Percentiles rank a stretch among this genome's conserved stretches.
Conservation (phyloP, 2,329 filamentous ascomycete genomes). For the Aspergillus sergii region DNA sequence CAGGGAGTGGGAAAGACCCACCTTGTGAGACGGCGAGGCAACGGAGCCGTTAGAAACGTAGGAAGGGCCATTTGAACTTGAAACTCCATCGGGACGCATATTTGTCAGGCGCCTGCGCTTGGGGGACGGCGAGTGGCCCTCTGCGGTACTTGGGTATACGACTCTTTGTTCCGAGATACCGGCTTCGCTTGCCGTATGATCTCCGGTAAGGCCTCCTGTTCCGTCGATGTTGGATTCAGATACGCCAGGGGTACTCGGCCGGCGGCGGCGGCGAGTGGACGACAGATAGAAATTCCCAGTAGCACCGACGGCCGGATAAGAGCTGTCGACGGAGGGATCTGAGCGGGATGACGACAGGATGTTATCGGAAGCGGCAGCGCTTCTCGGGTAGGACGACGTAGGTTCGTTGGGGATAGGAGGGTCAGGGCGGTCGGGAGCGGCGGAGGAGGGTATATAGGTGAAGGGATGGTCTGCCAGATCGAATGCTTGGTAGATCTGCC, state of each 20-base stretch:
- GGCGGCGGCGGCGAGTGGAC: conserved; percentile 33
- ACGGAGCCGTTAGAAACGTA: conserved; percentile 60
- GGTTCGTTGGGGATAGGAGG: conserved; percentile 56
- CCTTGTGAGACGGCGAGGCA: conserved; percentile 48
- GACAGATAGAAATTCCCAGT: conserved; percentile 17
- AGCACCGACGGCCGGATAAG: conserved; percentile 15
- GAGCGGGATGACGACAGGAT: conserved; percentile 26
- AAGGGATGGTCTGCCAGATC: conserved; percentile 74
- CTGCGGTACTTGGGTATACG: conserved; percentile 27
- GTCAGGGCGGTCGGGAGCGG: conserved; percentile 69
- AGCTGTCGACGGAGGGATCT: conserved; percentile 13
- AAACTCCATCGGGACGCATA: conserved; percentile 66
- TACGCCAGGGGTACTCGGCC: conserved; percentile 32
- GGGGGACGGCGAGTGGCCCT: conserved; percentile 41
- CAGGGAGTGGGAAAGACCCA: conserved; percentile 49
- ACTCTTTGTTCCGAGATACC: conserved; percentile 27
- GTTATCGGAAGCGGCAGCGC: conserved; percentile 25
- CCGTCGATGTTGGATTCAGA: conserved; percentile 22
- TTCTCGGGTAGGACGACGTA: conserved; percentile 42
- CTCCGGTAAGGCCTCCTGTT: conserved; percentile 25
- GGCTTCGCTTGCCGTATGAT: conserved; percentile 29
- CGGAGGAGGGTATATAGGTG: conserved; percentile 59
- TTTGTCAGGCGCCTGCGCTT: conserved; percentile 63
- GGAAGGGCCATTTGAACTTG: conserved; percentile 58
- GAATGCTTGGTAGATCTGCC: conserved; percentile 53